Percentiles rank a stretch among this genome's conserved stretches.
phyloP scores from a whole-genome alignment of 225 moss, liverwort and hornwort genomes.

The Sphagnum tenellum region DNA sequence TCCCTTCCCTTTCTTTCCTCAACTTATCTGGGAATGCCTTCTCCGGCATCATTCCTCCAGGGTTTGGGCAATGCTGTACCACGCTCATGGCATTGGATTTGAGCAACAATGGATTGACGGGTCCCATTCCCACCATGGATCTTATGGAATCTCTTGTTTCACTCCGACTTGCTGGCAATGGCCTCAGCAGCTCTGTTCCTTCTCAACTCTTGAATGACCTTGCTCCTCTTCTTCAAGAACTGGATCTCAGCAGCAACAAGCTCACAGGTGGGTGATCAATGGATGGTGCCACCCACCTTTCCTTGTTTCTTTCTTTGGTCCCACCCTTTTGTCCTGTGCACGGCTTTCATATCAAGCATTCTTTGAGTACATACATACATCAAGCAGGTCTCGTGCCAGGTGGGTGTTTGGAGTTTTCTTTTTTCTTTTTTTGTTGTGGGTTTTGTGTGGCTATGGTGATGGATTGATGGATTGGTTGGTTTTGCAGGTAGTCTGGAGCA shows the following conservation, averaged over 20 bases:
- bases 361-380: no score
- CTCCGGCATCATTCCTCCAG: constrained; percentile 10
- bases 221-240: constrained; percentile 41
- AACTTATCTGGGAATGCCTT: constrained; percentile 37
- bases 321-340: no score
- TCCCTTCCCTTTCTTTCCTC: constrained; percentile 13
- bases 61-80: constrained; percentile 21
- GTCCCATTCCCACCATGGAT: constrained; percentile 42
- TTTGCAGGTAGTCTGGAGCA: constrained; percentile 31
- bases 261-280: constrained; percentile 19
- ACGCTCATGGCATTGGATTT: constrained; percentile 27
- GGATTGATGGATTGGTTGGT: no score
- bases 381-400: no score
- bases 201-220: constrained; percentile 27
- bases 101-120: constrained; percentile 33
- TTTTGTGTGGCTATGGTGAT: no score
- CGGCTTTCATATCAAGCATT: no score
- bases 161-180: constrained; percentile 33
- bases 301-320: no score
- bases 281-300: no score
- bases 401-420: no score
- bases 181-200: constrained; percentile 32
- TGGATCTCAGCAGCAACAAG: constrained; percentile 43
- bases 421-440: no score
- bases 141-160: constrained; percentile 27